These are phyloP conservation scores for Hypseocharis bilobata DNA, from an alignment of 441 rosid genomes.

Conservation along the genomic window DNA sequence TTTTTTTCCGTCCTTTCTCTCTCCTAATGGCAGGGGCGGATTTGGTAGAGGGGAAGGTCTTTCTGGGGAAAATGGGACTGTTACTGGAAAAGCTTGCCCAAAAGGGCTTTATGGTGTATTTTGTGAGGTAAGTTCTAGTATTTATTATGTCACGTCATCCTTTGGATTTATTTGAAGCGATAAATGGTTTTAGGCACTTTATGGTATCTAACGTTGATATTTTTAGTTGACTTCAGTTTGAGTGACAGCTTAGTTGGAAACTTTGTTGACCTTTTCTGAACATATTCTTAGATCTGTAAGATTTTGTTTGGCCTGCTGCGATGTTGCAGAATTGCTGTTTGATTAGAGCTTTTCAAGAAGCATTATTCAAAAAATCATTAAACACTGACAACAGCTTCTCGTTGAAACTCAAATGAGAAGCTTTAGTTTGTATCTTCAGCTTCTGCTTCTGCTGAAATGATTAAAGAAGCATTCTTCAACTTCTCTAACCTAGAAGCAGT, in stretches of 20 bases:
- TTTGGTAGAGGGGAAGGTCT: constrained; percentile 50
- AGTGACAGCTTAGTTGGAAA: background rate
- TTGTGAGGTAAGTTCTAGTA: constrained; percentile 51
- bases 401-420: too few species aligned
- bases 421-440: too few species aligned
- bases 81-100: constrained; percentile 84
- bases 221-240: background rate
- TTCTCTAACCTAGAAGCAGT: too few species aligned
- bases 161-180: constrained; percentile 5
- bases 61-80: constrained; percentile 64
- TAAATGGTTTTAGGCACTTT: background rate
- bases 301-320: background rate
- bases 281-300: background rate
- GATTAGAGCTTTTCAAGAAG: background rate
- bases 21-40: constrained; percentile 56
- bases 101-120: constrained; percentile 74
- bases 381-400: too few species aligned
- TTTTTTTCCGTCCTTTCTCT: background rate
- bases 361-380: too few species aligned
- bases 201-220: background rate
- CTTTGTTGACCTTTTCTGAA: background rate
- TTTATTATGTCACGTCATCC: background rate
- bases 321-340: background rate
- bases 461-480: too few species aligned
- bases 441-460: too few species aligned